Conservation (phyloP, 441 rosid species). For the Populus tomentosa region DNA sequence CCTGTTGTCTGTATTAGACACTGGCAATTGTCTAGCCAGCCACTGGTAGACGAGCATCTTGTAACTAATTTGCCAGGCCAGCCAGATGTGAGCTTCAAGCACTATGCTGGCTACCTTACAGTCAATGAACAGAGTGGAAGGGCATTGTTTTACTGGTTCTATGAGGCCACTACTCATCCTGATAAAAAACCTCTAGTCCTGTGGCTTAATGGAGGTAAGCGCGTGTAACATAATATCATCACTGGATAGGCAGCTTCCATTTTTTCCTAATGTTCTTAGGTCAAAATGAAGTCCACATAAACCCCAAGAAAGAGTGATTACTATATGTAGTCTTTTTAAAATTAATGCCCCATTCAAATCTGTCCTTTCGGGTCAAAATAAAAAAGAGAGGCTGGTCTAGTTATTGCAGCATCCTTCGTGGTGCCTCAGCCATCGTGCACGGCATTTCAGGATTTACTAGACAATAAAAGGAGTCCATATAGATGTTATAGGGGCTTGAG, state of each 20-base stretch:
- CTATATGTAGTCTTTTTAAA: background rate
- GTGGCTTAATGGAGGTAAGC: constrained; percentile 96
- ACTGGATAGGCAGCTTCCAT: background rate
- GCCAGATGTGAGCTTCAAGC: constrained; percentile 59
- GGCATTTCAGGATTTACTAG: background rate
- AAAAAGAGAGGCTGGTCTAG: background rate
- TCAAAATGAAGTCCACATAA: background rate
- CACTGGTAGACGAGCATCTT: constrained; percentile 32
- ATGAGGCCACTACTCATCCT: constrained; percentile 60
- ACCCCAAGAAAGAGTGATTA: background rate
- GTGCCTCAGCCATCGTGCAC: background rate
- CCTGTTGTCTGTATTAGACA: constrained; percentile 30
- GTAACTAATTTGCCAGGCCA: constrained; percentile 73
- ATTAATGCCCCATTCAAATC: background rate
- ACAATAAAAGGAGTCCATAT: background rate
- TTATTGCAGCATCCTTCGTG: background rate
- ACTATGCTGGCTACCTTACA: constrained; percentile 74
- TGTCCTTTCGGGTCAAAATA: background rate
- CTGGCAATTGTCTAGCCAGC: constrained; percentile 15
- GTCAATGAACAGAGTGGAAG: constrained; percentile 61
- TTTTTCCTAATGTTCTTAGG: background rate
- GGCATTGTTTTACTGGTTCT: constrained; percentile 91
- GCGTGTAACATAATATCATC: background rate
- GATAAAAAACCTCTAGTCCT: constrained; percentile 77
- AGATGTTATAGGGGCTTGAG: background rate